Evolutionary conservation across 163 green algal species (phyloP).

Genomic region (Volvox carteri): DNA sequence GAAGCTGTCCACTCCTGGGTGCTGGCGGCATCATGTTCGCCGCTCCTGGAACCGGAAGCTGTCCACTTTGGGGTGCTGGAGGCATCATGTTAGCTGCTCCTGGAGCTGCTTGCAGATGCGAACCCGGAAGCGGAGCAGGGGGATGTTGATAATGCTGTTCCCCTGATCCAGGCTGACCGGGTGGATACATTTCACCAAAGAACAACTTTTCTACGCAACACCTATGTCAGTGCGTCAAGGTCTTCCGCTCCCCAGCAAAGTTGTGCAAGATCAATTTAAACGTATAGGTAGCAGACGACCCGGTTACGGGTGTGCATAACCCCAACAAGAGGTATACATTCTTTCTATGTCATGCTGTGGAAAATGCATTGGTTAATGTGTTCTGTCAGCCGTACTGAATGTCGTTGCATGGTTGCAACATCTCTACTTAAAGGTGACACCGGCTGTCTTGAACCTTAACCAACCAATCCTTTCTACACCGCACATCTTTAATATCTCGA

Average conservation of each 20-base stretch:
- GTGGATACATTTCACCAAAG: constrained; percentile 6
- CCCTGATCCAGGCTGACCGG: neutral
- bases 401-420: too few species aligned
- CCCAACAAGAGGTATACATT: too few species aligned
- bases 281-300: too few species aligned
- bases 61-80: constrained; percentile 1
- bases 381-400: too few species aligned
- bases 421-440: too few species aligned
- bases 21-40: constrained; percentile 7
- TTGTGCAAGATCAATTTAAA: constrained; percentile 27
- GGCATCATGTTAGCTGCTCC: constrained; percentile 20
- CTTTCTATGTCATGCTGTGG: too few species aligned
- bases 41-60: constrained; percentile 28
- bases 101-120: constrained; percentile 2
- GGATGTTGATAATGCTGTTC: constrained; percentile 23
- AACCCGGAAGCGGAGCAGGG: neutral
- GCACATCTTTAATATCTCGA: too few species aligned
- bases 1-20: constrained; percentile 31
- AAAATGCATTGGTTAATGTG: too few species aligned
- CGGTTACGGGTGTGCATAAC: too few species aligned
- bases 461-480: too few species aligned
- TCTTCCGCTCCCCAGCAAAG: neutral
- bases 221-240: neutral
- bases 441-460: too few species aligned
- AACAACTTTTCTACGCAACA: neutral